Conservation (phyloP, 352 stramenopile genomes). For the Plasmopara muralis region DNA sequence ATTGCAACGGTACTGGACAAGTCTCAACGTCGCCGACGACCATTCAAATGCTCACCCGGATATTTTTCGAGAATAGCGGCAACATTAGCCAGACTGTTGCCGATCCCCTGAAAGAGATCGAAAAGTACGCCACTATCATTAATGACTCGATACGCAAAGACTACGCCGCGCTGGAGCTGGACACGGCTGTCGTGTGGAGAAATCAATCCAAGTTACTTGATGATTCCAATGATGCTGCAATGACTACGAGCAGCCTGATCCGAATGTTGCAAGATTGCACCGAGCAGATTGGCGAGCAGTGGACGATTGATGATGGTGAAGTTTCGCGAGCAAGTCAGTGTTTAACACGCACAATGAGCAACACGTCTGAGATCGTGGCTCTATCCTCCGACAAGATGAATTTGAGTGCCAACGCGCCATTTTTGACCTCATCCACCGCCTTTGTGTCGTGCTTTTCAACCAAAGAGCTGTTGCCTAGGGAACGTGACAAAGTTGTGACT, state of each 20-base stretch:
- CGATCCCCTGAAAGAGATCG: conserved; percentile 20
- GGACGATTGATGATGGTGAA: conserved; percentile 3
- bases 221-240: conserved; percentile 16
- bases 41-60: conserved; percentile 19
- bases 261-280: conserved; percentile 30
- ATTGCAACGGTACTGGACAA: conserved; percentile 6
- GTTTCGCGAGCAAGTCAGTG: conserved; percentile 21
- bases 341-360: conserved; percentile 14
- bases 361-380: conserved; percentile 6
- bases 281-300: conserved; percentile 1
- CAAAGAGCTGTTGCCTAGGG: conserved; percentile 1
- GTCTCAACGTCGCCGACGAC: conserved; percentile 4
- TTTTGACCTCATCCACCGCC: conserved; percentile 11
- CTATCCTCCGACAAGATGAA: conserved; percentile 8
- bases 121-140: conserved; percentile 26
- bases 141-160: conserved; percentile 29
- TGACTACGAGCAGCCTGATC: conserved; percentile 24
- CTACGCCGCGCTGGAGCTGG: conserved; percentile 20
- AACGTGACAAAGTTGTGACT: conserved; percentile 15
- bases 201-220: conserved; percentile 21
- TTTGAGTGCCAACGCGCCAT: conserved; percentile 17
- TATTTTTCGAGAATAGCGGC: conserved; percentile 26
- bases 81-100: conserved; percentile 21
- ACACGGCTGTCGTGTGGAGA: conserved; percentile 22
- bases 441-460: conserved; percentile 23